Evolutionary conservation across 768 basidiomycete genomes (phyloP).

Genomic region (Hypholoma fasciculare): DNA sequence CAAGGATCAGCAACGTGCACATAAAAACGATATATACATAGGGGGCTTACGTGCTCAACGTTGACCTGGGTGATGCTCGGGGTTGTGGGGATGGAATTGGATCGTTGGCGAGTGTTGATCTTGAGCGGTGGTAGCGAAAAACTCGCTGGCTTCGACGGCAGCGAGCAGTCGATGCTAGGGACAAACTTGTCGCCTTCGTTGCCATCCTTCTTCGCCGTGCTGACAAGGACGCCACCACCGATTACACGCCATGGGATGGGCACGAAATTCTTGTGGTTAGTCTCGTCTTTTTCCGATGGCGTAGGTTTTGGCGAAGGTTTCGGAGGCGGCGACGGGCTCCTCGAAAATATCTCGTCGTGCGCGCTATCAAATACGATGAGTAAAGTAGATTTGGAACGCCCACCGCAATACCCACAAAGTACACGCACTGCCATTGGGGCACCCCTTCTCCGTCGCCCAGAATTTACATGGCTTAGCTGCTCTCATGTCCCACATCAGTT

Average conservation of each 20-base stretch:
- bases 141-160: slow-evolving; percentile 5
- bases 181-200: slow-evolving; percentile 7
- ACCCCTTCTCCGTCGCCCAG: slow-evolving; percentile 42
- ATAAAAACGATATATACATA: no score
- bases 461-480: slow-evolving; percentile 65
- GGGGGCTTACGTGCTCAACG: slow-evolving; percentile 27
- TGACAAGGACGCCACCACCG: slow-evolving; percentile 73
- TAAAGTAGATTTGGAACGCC: not conserved
- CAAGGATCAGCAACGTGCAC: not conserved
- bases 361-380: slow-evolving; percentile 32
- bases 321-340: slow-evolving; percentile 9
- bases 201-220: slow-evolving; percentile 30
- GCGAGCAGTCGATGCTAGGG: slow-evolving; percentile 1
- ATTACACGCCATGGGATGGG: slow-evolving; percentile 78
- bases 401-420: slow-evolving; percentile 50
- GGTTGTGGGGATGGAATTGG: slow-evolving; percentile 34
- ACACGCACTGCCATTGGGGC: slow-evolving; percentile 54
- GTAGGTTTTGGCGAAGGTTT: slow-evolving; percentile 5
- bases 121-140: slow-evolving; percentile 14
- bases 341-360: slow-evolving; percentile 35
- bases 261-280: slow-evolving; percentile 45
- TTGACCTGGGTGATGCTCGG: slow-evolving; percentile 28
- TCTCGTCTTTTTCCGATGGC: slow-evolving; percentile 22
- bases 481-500: not conserved
- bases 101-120: slow-evolving; percentile 28